A percentile compares a stretch with the other conserved stretches of the same genome.
These are phyloP conservation scores for Lotmaria passim DNA, from an alignment of 208 protist species.

Conservation along the genomic window DNA sequence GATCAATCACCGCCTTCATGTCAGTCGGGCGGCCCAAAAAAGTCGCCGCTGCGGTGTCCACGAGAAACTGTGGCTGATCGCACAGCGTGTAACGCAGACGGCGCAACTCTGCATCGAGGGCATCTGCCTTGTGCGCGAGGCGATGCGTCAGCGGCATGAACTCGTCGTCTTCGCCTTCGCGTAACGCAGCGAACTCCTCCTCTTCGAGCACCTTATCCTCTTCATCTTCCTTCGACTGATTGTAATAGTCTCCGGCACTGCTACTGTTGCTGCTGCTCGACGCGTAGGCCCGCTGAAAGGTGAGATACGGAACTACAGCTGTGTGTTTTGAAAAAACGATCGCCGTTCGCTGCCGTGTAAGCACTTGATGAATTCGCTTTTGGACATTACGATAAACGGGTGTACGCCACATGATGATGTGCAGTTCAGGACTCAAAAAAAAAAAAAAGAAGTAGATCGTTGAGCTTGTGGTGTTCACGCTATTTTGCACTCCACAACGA, in stretches of 20 bases:
- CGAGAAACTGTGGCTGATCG: conserved; percentile 63
- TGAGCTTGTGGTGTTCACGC: no score
- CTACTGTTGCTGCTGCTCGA: conserved; percentile 5
- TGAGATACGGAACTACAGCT: neutral
- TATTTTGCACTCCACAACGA: no score
- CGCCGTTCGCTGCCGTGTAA: neutral
- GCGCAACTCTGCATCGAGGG: conserved; percentile 62
- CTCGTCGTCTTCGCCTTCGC: conserved; percentile 44
- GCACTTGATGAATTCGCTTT: neutral
- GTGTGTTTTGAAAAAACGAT: neutral
- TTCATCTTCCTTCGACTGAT: conserved; percentile 39
- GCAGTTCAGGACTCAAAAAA: neutral
- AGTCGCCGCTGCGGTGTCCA: conserved; percentile 46
- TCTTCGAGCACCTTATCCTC: conserved; percentile 71
- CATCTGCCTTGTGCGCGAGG: conserved; percentile 63
- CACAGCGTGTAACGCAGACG: conserved; percentile 64
- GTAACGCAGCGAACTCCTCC: conserved; percentile 70
- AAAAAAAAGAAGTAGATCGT: neutral
- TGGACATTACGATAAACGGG: neutral
- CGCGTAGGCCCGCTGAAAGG: neutral
- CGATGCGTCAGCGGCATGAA: conserved; percentile 54
- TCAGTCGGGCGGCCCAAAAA: conserved; percentile 52
- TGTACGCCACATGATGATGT: conserved; percentile 6
- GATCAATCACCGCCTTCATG: conserved; percentile 41
- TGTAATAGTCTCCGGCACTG: conserved; percentile 11